Base-by-base conservation (phyloP, 2,329 filamentous ascomycete species). In the Cytospora paraplurivora region DNA sequence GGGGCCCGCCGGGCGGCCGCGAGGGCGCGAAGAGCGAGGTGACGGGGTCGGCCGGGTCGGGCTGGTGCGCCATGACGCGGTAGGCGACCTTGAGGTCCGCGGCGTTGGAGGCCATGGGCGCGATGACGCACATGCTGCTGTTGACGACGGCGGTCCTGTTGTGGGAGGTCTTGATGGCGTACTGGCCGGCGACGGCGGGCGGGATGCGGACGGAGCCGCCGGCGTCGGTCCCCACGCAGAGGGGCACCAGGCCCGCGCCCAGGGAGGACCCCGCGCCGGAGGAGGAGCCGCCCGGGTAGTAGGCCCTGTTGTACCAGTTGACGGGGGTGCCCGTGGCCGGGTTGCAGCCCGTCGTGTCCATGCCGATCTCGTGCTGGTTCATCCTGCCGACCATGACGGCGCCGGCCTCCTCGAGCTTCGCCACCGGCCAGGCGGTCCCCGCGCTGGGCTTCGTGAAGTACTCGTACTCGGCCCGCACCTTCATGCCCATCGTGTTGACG, bases 341-440 rank as follows among this genome's bases (percentile, higher is more conserved):
- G 79, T 96, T 96, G 74, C 92, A 92, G 67, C 93, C 93, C n/a
- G 85, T 93, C 0, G 90, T 92, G 71, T 95, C 80, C 69, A 90
- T 84, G 1, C 92, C 92, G 47, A 93, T 74, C 76, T 92, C 92
- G 74, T 92, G 91, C 89, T 93, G 95, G 57, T 83, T 88, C 65
- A 88, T 85, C 78, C 92, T 93, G 21, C 88, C 92, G 62, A 93
- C 78, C 58, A 92, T 79, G 27, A 96, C 78, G 1, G 89, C 92
- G 1, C 92, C 92, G 0, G 87, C 88, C 64, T 91, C 88, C 71
- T 90, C 83, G 74, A 92, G 84, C 77, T 87, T 86, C 72, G 79
- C 78, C 6, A 92, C 85, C 63, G 89, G 90, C 88, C 89, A 93
- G 5, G 81, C 82, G 0, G 90, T 91, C 66, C 81, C 76, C 72